Percentiles rank a stretch among this genome's conserved stretches.
phyloP scores from a whole-genome alignment of 2,329 filamentous ascomycete species.

The Pyrenochaeta sp. region DNA sequence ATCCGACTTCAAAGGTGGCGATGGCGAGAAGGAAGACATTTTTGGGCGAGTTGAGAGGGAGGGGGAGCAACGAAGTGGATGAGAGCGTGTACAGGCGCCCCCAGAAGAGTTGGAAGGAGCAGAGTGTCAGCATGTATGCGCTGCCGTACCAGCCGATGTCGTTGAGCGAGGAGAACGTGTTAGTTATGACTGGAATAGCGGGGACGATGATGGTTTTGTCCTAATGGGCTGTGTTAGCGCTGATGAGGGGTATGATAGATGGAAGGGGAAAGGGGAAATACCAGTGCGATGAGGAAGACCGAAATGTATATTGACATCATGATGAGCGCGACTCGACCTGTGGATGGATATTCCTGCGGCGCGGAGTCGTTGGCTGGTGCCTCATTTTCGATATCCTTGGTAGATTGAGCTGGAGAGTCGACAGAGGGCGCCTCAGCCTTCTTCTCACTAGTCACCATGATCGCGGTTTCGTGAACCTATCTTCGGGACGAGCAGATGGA shows the following conservation, averaged over 20 bases:
- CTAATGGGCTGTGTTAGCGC: not conserved
- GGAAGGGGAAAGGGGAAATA: no score
- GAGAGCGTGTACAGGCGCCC: not conserved
- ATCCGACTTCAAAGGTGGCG: constrained; percentile 22
- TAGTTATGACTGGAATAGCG: constrained; percentile 23
- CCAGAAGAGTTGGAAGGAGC: constrained; percentile 8
- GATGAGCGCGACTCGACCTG: not conserved
- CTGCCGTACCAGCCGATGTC: constrained; percentile 22
- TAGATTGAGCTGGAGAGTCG: not conserved
- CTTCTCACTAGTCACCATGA: not conserved
- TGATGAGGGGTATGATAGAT: not conserved
- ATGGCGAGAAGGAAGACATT: constrained; percentile 13
- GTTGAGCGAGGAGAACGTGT: constrained; percentile 22
- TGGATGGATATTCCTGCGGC: not conserved
- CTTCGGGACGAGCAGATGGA: no score
- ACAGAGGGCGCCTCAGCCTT: not conserved
- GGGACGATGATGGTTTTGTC: constrained; percentile 1
- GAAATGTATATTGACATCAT: not conserved
- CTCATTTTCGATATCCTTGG: not conserved
- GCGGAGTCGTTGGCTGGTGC: no score
- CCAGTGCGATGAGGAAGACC: not conserved
- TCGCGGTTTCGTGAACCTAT: not conserved
- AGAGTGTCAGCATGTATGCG: not conserved
- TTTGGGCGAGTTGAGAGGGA: not conserved
- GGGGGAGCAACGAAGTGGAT: not conserved